phyloP scores from a whole-genome alignment of 129 eudicot genomes.

The Chrysanthemum seticuspe region DNA sequence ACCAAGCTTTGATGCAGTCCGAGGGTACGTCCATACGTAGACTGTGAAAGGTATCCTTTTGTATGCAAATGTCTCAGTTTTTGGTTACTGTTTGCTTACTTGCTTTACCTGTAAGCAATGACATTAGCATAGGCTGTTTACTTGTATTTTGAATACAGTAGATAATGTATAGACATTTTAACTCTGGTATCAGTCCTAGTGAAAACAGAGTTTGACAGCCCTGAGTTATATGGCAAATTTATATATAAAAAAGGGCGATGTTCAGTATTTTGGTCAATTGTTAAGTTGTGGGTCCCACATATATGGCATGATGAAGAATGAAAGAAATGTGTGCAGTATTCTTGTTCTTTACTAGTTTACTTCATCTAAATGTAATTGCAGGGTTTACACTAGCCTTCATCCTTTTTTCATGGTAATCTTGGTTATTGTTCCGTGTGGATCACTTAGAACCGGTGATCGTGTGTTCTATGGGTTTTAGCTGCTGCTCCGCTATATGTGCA shows the following conservation, averaged over 20 bases:
- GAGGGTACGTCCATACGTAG: not conserved
- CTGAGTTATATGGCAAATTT: not conserved
- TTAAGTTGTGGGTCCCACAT: not conserved
- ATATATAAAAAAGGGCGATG: not conserved
- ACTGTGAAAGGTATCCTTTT: not conserved
- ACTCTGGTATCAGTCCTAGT: not conserved
- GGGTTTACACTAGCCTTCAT: too few species aligned
- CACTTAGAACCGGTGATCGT: not conserved
- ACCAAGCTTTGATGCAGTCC: not conserved
- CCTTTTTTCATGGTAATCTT: too few species aligned
- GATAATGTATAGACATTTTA: slow-evolving; percentile 11
- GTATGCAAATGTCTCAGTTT: slow-evolving; percentile 3
- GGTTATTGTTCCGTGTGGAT: too few species aligned
- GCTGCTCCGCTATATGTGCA: not conserved
- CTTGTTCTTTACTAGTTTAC: too few species aligned
- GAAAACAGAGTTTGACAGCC: not conserved
- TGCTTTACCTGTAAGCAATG: not conserved
- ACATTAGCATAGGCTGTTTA: too few species aligned
- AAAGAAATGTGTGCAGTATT: too few species aligned
- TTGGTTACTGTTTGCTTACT: slow-evolving; percentile 9
- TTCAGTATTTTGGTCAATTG: not conserved
- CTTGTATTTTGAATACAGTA: too few species aligned
- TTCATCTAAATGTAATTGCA: too few species aligned
- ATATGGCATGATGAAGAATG: too few species aligned
- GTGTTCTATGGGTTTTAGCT: slow-evolving; percentile 4